Evolutionary conservation across 2,329 filamentous ascomycete genomes (phyloP).

Genomic region (Penicillium oxalicum): DNA sequence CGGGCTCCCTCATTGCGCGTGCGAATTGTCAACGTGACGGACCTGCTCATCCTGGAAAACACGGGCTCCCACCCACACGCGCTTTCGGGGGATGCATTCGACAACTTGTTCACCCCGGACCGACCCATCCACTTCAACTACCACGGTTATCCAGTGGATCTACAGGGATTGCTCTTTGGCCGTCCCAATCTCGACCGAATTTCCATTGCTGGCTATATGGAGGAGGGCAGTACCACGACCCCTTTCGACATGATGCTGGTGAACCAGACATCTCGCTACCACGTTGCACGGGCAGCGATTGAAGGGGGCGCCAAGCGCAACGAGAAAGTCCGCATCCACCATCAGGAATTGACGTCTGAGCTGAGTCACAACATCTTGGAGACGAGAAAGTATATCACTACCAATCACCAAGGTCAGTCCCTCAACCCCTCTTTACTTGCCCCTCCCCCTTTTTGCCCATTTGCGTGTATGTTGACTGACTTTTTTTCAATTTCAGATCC

Average conservation of each 20-base stretch:
- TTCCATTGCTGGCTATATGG: conserved; percentile 54
- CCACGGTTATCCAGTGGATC: conserved; percentile 57
- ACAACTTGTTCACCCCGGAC: conserved; percentile 53
- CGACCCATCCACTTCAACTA: conserved; percentile 59
- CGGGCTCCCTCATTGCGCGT: conserved; percentile 50
- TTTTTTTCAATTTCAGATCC: conserved; percentile 39
- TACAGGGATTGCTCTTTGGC: conserved; percentile 58
- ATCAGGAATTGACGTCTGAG: conserved; percentile 46
- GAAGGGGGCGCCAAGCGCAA: conserved; percentile 45
- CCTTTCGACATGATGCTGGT: conserved; percentile 65
- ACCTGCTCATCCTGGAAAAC: conserved; percentile 57
- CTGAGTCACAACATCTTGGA: conserved; percentile 47
- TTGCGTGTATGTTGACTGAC: no score
- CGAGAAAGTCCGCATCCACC: conserved; percentile 40
- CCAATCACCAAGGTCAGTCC: conserved; percentile 48
- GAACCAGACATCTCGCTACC: conserved; percentile 55
- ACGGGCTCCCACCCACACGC: conserved; percentile 56
- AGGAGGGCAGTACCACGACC: conserved; percentile 62
- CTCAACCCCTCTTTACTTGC: no score
- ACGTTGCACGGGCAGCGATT: conserved; percentile 53
- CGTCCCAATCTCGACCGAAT: conserved; percentile 49
- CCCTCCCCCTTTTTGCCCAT: neutral
- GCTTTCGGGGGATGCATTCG: conserved; percentile 48
- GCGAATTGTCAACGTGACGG: conserved; percentile 60
- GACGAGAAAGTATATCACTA: conserved; percentile 48